Evolutionary conservation across 1,139 yeast genomes (phyloP).

Genomic region (Taphrina populina): DNA sequence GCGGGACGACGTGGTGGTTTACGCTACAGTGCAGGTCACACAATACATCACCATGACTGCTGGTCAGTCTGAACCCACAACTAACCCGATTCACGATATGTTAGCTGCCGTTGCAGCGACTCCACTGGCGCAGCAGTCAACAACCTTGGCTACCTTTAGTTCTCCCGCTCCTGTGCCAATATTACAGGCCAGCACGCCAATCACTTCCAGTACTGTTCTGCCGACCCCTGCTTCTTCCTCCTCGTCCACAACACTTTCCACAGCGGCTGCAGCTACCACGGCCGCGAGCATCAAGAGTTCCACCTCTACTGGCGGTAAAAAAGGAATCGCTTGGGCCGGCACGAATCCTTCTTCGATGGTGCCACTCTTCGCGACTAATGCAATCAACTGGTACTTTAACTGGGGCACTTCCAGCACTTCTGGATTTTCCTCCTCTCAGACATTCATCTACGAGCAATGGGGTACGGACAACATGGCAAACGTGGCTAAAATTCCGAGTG

Average conservation of each 20-base stretch:
- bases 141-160: neutral
- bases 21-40: slow-evolving; percentile 23
- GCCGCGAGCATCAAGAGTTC: slow-evolving; percentile 3
- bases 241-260: neutral
- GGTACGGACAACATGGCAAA: slow-evolving; percentile 17
- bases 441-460: slow-evolving; percentile 26
- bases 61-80: slow-evolving; percentile 9
- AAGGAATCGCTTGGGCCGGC: slow-evolving; percentile 26
- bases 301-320: slow-evolving; percentile 8
- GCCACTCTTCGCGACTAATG: slow-evolving; percentile 11
- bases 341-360: slow-evolving; percentile 9
- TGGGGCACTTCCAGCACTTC: slow-evolving; percentile 28
- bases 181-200: neutral
- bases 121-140: neutral
- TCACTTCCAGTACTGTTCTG: neutral
- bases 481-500: slow-evolving; percentile 14
- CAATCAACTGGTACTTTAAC: slow-evolving; percentile 34
- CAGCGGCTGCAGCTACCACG: slow-evolving; percentile 6
- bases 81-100: neutral
- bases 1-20: slow-evolving; percentile 18
- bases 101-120: neutral
- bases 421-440: slow-evolving; percentile 11
- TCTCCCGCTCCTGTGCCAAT: neutral
- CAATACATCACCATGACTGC: slow-evolving; percentile 31
- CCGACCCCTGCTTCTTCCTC: neutral